Evolutionary conservation across 2,329 filamentous ascomycete genomes (phyloP).

Genomic region (Fusarium nelsonii): DNA sequence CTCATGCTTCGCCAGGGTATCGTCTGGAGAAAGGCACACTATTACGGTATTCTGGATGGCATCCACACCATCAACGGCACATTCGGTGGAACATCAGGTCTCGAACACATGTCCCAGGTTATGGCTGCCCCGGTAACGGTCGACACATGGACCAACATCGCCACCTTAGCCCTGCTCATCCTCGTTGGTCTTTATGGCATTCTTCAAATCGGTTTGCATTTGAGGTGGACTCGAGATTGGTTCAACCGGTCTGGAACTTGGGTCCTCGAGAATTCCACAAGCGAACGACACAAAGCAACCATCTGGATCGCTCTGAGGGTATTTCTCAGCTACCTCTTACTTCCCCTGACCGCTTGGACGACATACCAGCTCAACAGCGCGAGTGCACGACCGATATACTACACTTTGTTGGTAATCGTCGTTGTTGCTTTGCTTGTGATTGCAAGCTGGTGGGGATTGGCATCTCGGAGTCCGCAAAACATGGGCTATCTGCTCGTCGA

Average conservation of each 20-base stretch:
- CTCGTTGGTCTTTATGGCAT: constrained; percentile 70
- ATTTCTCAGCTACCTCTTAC: constrained; percentile 80
- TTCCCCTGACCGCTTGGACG: constrained; percentile 78
- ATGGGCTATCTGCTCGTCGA: constrained; percentile 51
- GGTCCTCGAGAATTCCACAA: constrained; percentile 18
- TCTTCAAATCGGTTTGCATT: constrained; percentile 56
- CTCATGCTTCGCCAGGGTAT: constrained; percentile 67
- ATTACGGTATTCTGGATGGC: constrained; percentile 59
- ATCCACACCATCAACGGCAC: constrained; percentile 76
- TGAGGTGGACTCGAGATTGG: constrained; percentile 56
- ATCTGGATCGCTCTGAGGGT: constrained; percentile 70
- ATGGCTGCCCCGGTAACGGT: constrained; percentile 72
- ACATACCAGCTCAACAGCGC: constrained; percentile 73
- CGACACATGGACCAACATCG: constrained; percentile 77
- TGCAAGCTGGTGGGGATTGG: constrained; percentile 50
- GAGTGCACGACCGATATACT: constrained; percentile 37
- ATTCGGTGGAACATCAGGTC: constrained; percentile 65
- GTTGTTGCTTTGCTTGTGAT: constrained; percentile 43
- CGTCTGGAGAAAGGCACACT: constrained; percentile 40
- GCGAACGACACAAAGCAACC: constrained; percentile 56
- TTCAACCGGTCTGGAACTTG: constrained; percentile 53
- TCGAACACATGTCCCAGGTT: constrained; percentile 75
- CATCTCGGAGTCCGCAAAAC: constrained; percentile 32
- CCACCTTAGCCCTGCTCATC: constrained; percentile 70
- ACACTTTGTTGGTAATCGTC: constrained; percentile 51